Evolutionary conservation across 352 stramenopile genomes (phyloP), one percentile per base, ranked within the genome.

Genomic region (Peronospora destructor): DNA sequence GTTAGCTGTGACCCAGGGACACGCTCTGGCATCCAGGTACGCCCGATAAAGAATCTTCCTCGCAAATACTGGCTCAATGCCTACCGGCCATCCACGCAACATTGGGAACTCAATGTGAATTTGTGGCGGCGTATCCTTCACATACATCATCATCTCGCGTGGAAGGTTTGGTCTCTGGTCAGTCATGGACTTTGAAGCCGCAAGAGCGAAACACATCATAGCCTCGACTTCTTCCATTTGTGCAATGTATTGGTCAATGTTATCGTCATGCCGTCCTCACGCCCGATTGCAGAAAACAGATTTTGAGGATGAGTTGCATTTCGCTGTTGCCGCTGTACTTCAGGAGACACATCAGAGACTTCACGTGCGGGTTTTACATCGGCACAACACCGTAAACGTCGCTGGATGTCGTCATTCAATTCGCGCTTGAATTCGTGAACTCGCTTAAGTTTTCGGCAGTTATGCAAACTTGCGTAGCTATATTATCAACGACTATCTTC

Each of bases 241-340:
- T 47, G 52, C 30, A 33, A 67, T 70, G 32, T 46, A 50, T 6
- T 55, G 21, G 32, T 70, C 57, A 23, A 64, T 60, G 13, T 21
- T 10, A 21, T 59, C 34, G 8, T 38, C 28, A 32, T 32, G 28
- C 28, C 28, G 10, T 32, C 6, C 28, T 12, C 28, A 32, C 28
- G 28, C 28, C 28, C 10, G 26, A 11, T 6, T n/a, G 17, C 29
- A 47, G 29, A 28, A 37, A 13, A 9, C 25, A 11, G n/a, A 30
- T 30, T 32, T 8, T 2, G 12, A 12, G 4, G 23, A 33, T 23
- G 29, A 54, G 12, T 32, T 33, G n/a, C 7, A 45, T 40, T 2
- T 10, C 39, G 44, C 25, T 54, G 9, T 34, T 56, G 35, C 37
- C 23, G 32, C 21, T 54, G 53, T 10, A 46, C 39, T 12, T 39